phyloP scores from a whole-genome alignment of 202 grass and related monocot genomes.

The Setaria italica region DNA sequence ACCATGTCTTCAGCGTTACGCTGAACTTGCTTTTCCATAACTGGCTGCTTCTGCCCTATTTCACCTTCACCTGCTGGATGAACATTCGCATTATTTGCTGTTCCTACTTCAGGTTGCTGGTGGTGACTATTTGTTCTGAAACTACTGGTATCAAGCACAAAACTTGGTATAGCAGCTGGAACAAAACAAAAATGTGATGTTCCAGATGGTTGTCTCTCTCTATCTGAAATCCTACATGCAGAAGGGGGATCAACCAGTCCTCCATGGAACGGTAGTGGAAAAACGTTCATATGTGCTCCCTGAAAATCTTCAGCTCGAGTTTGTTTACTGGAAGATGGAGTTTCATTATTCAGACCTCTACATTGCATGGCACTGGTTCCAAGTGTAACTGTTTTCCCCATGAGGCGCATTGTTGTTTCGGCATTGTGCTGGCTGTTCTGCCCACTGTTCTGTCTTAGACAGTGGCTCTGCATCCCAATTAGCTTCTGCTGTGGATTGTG shows the following conservation, averaged over 20 bases:
- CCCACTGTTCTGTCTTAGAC: slow-evolving; percentile 40
- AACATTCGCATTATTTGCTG: slow-evolving; percentile 43
- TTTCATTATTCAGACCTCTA: slow-evolving; percentile 49
- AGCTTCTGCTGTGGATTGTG: slow-evolving; percentile 45
- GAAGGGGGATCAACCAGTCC: slow-evolving; percentile 13
- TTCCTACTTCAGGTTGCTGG: slow-evolving; percentile 44
- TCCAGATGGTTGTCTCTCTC: slow-evolving; percentile 34
- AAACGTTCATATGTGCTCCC: slow-evolving; percentile 16
- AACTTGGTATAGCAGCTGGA: slow-evolving; percentile 42
- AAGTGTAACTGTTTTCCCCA: slow-evolving; percentile 86
- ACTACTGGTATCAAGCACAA: slow-evolving; percentile 20
- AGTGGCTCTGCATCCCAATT: slow-evolving; percentile 45
- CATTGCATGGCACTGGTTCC: slow-evolving; percentile 60
- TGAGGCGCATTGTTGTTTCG: slow-evolving; percentile 78
- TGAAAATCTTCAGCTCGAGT: slow-evolving; percentile 36
- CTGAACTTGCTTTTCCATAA: slow-evolving; percentile 48
- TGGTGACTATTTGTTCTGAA: slow-evolving; percentile 39
- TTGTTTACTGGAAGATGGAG: slow-evolving; percentile 47
- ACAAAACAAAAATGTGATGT: slow-evolving; percentile 44
- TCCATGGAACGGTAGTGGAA: slow-evolving; percentile 35
- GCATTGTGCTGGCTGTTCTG: slow-evolving; percentile 35
- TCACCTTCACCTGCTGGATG: slow-evolving; percentile 43
- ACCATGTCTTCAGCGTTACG: slow-evolving; percentile 42
- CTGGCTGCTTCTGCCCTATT: slow-evolving; percentile 21
- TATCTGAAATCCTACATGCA: slow-evolving; percentile 41